phyloP scores from a whole-genome alignment of 1,139 yeast species.

The Yamadazyma diddensiae region DNA sequence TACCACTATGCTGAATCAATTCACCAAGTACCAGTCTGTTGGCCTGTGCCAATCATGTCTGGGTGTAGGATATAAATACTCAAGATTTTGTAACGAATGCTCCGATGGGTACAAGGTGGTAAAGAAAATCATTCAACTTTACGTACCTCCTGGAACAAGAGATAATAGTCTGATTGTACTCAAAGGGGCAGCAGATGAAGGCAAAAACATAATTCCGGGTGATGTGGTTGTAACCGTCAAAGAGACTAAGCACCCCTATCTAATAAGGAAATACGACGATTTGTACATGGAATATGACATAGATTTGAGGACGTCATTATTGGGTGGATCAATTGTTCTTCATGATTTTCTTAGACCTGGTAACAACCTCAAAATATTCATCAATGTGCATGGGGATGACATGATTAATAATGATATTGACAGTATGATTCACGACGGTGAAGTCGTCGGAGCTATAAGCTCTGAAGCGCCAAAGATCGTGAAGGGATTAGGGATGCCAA shows the following conservation, averaged over 20 bases:
- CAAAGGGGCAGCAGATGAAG: constrained; percentile 64
- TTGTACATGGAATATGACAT: constrained; percentile 44
- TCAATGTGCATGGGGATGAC: constrained; percentile 38
- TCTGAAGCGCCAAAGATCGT: constrained; percentile 48
- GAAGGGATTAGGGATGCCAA: constrained; percentile 62
- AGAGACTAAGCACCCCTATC: constrained; percentile 33
- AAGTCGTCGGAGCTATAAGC: constrained; percentile 43
- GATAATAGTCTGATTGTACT: constrained; percentile 51
- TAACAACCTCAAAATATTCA: constrained; percentile 34
- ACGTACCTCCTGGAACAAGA: constrained; percentile 51
- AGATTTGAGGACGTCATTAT: constrained; percentile 50
- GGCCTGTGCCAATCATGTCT: constrained; percentile 34
- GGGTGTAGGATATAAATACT: constrained; percentile 29
- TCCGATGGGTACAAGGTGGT: constrained; percentile 38
- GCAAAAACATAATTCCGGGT: constrained; percentile 57
- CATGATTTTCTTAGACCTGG: constrained; percentile 44
- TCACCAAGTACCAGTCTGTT: constrained; percentile 33
- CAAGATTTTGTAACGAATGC: constrained; percentile 27
- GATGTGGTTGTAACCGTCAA: constrained; percentile 53
- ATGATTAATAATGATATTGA: constrained; percentile 21
- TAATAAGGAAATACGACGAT: constrained; percentile 50
- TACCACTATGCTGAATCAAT: constrained; percentile 29
- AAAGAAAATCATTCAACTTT: constrained; percentile 50
- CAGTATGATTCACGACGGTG: constrained; percentile 37
- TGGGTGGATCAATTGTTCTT: constrained; percentile 51